Conservation (phyloP, 2,329 filamentous ascomycete genomes). For the Gremmenia infestans region DNA sequence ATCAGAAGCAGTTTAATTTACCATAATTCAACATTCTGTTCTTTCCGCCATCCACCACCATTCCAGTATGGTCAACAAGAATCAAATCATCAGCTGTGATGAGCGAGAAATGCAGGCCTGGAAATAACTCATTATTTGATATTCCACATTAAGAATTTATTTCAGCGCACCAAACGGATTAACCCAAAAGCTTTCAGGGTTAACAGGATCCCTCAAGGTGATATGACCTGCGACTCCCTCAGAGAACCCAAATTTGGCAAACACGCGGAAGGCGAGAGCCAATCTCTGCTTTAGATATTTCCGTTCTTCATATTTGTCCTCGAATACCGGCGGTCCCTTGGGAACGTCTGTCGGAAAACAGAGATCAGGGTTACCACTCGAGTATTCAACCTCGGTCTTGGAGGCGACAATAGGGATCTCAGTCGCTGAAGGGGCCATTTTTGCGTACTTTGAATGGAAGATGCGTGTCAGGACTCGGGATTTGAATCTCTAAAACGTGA, state of each 20-base stretch:
- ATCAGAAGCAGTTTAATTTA: neutral
- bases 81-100: constrained; percentile 53
- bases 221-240: constrained; percentile 41
- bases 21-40: constrained; percentile 17
- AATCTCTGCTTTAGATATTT: constrained; percentile 34
- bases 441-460: too few relatives aligned
- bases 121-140: constrained; percentile 28
- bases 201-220: constrained; percentile 22
- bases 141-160: neutral
- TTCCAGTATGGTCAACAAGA: constrained; percentile 53
- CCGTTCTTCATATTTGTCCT: constrained; percentile 19
- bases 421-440: constrained; percentile 2
- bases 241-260: constrained; percentile 37
- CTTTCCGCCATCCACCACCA: constrained; percentile 56
- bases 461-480: too few relatives aligned
- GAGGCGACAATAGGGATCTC: neutral
- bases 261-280: constrained; percentile 40
- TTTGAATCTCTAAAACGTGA: too few relatives aligned
- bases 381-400: neutral
- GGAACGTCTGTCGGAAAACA: neutral
- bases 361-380: neutral
- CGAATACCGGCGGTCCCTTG: neutral
- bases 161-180: constrained; percentile 3
- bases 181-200: constrained; percentile 12
- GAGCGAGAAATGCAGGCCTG: constrained; percentile 33